Evolutionary conservation across 2,329 filamentous ascomycete species (phyloP).

Genomic region (Aspergillus cejpii): DNA sequence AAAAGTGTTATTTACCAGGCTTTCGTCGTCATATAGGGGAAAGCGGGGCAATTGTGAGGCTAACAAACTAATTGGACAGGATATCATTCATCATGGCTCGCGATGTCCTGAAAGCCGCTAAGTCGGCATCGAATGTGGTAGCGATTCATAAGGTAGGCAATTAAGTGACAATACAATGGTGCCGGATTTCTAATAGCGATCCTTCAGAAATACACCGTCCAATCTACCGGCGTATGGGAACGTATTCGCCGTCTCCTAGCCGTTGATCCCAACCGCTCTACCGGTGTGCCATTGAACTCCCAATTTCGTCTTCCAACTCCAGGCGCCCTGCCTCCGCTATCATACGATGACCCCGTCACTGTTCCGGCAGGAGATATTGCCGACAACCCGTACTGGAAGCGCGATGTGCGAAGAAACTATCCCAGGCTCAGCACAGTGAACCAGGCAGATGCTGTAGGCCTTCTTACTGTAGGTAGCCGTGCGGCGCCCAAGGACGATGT

Average conservation of each 20-base stretch:
- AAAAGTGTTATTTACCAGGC: not conserved
- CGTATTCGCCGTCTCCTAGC: slow-evolving; percentile 68
- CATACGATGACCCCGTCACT: slow-evolving; percentile 77
- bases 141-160: slow-evolving; percentile 33
- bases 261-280: slow-evolving; percentile 81
- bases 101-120: slow-evolving; percentile 35
- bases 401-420: slow-evolving; percentile 77
- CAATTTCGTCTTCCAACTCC: slow-evolving; percentile 84
- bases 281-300: slow-evolving; percentile 85
- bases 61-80: slow-evolving; percentile 16
- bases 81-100: slow-evolving; percentile 31
- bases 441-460: slow-evolving; percentile 77
- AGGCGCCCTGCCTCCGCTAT: slow-evolving; percentile 61
- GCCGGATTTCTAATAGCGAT: not conserved
- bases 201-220: slow-evolving; percentile 85
- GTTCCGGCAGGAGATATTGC: slow-evolving; percentile 78
- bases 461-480: slow-evolving; percentile 78
- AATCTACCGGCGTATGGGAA: slow-evolving; percentile 85
- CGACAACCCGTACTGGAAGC: slow-evolving; percentile 95
- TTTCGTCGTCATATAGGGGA: not conserved
- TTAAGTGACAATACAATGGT: not conserved
- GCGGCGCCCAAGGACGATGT: slow-evolving; percentile 71
- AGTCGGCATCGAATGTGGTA: slow-evolving; percentile 34
- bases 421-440: slow-evolving; percentile 70
- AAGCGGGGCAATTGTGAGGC: not conserved